These are phyloP conservation scores for Plantago major DNA, from an alignment of 257 asterid species.

Conservation along the genomic window DNA sequence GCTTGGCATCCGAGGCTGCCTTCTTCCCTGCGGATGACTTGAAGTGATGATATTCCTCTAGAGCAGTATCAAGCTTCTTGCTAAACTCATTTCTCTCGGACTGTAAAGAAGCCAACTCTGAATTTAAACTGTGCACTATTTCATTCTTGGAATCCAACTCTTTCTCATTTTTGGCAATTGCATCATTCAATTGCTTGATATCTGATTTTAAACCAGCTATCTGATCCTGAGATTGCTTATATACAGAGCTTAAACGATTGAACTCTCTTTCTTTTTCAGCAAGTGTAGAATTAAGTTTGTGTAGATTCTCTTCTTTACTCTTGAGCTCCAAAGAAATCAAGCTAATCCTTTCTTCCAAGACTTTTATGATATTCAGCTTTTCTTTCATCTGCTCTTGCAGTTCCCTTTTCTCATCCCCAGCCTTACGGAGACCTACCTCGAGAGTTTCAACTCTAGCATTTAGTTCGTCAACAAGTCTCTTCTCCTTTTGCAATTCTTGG, in stretches of 20 bases:
- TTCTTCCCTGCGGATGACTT: constrained; percentile 41
- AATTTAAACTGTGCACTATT: constrained; percentile 33
- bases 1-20: constrained; percentile 47
- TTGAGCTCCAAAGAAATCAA: constrained; percentile 52
- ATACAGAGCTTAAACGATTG: constrained; percentile 25
- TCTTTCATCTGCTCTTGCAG: constrained; percentile 50
- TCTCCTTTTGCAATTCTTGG: constrained; percentile 48
- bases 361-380: constrained; percentile 41
- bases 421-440: constrained; percentile 31
- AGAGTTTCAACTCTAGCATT: constrained; percentile 36
- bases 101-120: constrained; percentile 28
- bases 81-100: constrained; percentile 42
- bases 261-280: constrained; percentile 47
- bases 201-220: constrained; percentile 37
- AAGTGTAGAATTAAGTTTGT: constrained; percentile 27
- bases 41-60: constrained; percentile 39
- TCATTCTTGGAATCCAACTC: constrained; percentile 51
- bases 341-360: constrained; percentile 49
- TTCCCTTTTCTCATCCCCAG: constrained; percentile 42
- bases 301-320: constrained; percentile 44
- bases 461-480: constrained; percentile 40
- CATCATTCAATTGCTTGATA: constrained; percentile 38
- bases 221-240: constrained; percentile 44
- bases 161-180: constrained; percentile 33
- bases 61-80: constrained; percentile 35